Evolutionary conservation across 768 basidiomycete genomes (phyloP), one percentile per base, ranked within the genome.

Genomic region (Strobilomyces dryophilus): DNA sequence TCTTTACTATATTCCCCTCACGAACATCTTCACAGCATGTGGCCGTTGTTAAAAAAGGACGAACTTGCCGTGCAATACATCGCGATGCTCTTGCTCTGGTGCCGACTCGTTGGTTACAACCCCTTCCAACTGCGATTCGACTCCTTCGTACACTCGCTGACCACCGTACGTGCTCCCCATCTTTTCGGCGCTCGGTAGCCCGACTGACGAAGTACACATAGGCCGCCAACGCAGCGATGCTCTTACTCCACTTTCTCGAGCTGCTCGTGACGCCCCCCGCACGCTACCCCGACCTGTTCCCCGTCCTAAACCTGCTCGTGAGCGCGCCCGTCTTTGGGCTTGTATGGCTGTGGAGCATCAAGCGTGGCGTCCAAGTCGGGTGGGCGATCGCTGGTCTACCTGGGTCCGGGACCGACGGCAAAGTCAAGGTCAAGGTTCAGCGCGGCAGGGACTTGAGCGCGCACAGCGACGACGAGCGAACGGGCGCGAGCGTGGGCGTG

Each of bases 281-380:
- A 6, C 84, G 86, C 54, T 89, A 92, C 58, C 95, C 92, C 0
- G 92, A 95, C 67, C 68, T 97, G 37, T 97, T 82, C 66, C 73
- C 87, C 0, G 92, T 95, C 1, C 73, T 93, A 36, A 98, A 97
- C 66, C 84, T 93, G 3, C 78, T 92, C 15, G 64, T 94, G 42
- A 84, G 85, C 63, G 87, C 86, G 2, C 86, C 83, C 1, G 82
- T 95, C 17, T 95, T 98, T 65, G 79, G 75, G 8, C 66, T 91
- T 27, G 76, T 81, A n/a, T 98, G 90, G 90, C 63, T 93, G 15
- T 97, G 92, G 92, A 90, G 89, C 46, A 83, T 92, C 66, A 87
- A 85, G 58, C 84, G 88, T 44, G 80, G 87, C 20, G 65, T 93
- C 21, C 85, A 95, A 61, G 84, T 85, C 35, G 75, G 81, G 9